These are phyloP conservation scores for Pseudocercospora macadamiae DNA, from an alignment of 2,329 filamentous ascomycete species.

Conservation along the genomic window DNA sequence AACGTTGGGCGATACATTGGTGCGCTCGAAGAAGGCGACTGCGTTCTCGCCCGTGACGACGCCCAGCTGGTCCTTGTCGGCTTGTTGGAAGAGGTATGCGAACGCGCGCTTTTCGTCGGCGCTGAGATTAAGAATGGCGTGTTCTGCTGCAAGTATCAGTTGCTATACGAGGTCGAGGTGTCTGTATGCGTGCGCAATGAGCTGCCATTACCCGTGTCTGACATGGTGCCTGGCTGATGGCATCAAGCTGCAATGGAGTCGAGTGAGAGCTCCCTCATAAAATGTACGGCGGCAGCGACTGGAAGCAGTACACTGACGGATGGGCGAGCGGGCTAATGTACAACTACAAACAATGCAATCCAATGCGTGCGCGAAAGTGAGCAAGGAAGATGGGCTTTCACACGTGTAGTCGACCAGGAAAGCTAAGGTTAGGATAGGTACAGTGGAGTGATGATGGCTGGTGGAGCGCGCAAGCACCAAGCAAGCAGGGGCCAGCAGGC, in stretches of 20 bases:
- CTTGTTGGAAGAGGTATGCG: slow-evolving; percentile 88
- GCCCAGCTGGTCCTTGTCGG: slow-evolving; percentile 86
- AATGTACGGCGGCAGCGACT: background rate
- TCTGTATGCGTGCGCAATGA: background rate
- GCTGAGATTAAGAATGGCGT: slow-evolving; percentile 66
- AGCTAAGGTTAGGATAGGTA: no score
- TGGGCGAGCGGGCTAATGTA: background rate
- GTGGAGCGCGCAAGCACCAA: no score
- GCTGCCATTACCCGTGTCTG: slow-evolving; percentile 25
- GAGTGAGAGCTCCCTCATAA: no score
- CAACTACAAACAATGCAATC: background rate
- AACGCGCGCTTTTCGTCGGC: slow-evolving; percentile 93
- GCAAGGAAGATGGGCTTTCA: no score
- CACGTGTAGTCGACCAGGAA: background rate
- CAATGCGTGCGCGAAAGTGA: background rate
- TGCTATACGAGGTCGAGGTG: background rate
- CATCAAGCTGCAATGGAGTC: slow-evolving; percentile 8
- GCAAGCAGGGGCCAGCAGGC: no score
- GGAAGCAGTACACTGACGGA: background rate
- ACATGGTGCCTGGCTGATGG: slow-evolving; percentile 25
- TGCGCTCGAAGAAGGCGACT: slow-evolving; percentile 98
- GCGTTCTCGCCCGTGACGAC: slow-evolving; percentile 95
- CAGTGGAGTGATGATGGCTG: background rate
- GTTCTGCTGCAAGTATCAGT: slow-evolving; percentile 32
- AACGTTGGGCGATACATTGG: slow-evolving; percentile 79